Evolutionary conservation across 345 rosid genomes (phyloP), one percentile per base, ranked within the genome.

Genomic region (Mallotus nudiflorus): DNA sequence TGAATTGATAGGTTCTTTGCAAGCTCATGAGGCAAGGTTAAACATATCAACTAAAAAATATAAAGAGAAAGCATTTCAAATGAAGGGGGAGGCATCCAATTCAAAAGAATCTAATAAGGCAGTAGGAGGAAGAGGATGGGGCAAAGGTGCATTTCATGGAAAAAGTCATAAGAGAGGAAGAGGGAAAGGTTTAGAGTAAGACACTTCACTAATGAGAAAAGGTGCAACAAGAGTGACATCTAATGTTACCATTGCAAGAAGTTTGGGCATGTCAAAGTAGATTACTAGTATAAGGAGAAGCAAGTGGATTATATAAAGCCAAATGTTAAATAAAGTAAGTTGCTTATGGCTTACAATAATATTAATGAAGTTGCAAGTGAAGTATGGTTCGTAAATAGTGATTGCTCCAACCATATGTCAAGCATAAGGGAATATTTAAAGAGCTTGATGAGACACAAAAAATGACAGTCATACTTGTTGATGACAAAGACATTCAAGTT

Each of bases 401-500:
- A 24, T 3, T 44, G 19, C 46, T 69, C 57, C 11, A 69, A 68
- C 20, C 63, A 68, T 22, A 68, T 55, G 63, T 33, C 12, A 11
- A 27, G 62, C 9, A n/a, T 16, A 67, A 31, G 16, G 29, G 49
- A 33, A 10, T 67, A 45, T 37, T 53, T 18, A 57, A 39, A 7
- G 28, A 55, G 6, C 16, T 60, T 19, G 48, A 48, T 60, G 45
- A 70, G 20, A 59, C 67, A 10, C 39, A 27, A 18, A 48, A 60
- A 25, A 29, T 20, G 19, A n/a, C 46, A 6, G 67, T 59, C 5
- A 70, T 16, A 46, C 74, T 62, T 35, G 46, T 53, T 13, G 64
- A 68, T 59, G n/a, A 59, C 46, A 69, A 58, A 31, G 0, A 44
- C n/a, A 58, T 69, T 18, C n/a, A 54, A 54, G 52, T 54, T 8